Evolutionary conservation across 2,329 filamentous ascomycete species (phyloP).

Genomic region (Hymenotorrendiella dingleyae): DNA sequence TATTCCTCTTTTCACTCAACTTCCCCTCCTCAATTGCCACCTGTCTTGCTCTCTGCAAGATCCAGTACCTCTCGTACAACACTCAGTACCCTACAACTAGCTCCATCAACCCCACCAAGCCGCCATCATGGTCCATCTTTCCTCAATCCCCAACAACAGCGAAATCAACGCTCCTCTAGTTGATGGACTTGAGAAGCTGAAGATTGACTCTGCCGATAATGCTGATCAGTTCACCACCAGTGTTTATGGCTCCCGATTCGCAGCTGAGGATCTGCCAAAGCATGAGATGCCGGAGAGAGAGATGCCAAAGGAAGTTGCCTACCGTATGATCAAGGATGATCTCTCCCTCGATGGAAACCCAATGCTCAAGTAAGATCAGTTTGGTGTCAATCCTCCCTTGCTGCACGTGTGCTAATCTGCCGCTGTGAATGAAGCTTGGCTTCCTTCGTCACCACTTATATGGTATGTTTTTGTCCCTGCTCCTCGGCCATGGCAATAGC

Average conservation of each 20-base stretch:
- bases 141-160: conserved; percentile 32
- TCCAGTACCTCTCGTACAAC: no score
- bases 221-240: conserved; percentile 27
- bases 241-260: conserved; percentile 84
- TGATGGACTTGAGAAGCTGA: conserved; percentile 40
- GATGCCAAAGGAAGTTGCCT: conserved; percentile 91
- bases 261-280: conserved; percentile 71
- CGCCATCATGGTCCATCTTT: conserved; percentile 43
- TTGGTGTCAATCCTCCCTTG: not conserved
- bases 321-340: conserved; percentile 95
- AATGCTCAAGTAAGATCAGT: conserved; percentile 67
- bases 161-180: conserved; percentile 24
- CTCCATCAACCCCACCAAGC: no score
- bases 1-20: no score
- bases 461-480: conserved; percentile 49
- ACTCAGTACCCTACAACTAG: no score
- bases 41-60: no score
- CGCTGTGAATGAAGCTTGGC: conserved; percentile 55
- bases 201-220: conserved; percentile 29
- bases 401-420: not conserved
- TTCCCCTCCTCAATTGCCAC: no score
- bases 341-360: conserved; percentile 87
- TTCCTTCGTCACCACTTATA: conserved; percentile 93
- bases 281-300: conserved; percentile 82
- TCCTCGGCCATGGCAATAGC: not conserved